Base-by-base conservation (phyloP, 116 monocot genomes). In the Thalassia testudinum region DNA sequence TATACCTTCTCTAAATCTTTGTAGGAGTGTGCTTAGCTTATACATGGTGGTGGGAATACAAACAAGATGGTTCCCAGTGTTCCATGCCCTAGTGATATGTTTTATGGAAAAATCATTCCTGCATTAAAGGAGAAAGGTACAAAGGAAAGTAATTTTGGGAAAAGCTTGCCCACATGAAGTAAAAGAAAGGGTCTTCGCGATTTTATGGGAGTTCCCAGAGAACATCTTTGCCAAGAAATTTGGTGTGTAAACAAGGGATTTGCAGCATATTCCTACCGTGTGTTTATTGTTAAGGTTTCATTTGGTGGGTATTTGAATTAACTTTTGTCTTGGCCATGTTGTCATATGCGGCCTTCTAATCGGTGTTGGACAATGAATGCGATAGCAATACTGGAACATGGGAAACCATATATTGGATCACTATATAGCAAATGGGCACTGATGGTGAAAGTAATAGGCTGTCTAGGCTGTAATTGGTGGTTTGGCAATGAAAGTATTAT, bases 101-200 rank as follows among this genome's bases (percentile, higher is more conserved):
- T 88, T 63, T 95, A 95, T 81, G 95, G 95, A 54, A 95, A 95
- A 78, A 85, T 95, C 43, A 80, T 95, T 66, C 95, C 95, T 23
- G 95, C 95, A 44, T 77, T 95, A 49, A 95, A 95, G 67, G 88
- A 95, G 47, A 95, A 88, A 72, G 95, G 95, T 18, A 81, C 88
- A 62, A 75, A 76, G n/a, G 66, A 95, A 72, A 67, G 85, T 82
- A 47, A 81, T 95, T 48, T 95, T 88, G 47, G 56, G 95, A 62
- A 87, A 76, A 62, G 95, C 88, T 79, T 95, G 95, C 88, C 95
- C 95, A 25, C 95, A 81, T 63, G 95, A 95, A 62, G 95, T 95
- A 38, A 95, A 79, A 78, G 82, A 59, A 95, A 81, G 52, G 95
- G 88, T 62, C 81, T 95, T 61, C 49, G 81, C 22, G 95, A 95